A percentile compares a stretch with the other conserved stretches of the same genome.
phyloP scores from a whole-genome alignment of 139 green algal genomes.

The Pleodorina starrii region DNA sequence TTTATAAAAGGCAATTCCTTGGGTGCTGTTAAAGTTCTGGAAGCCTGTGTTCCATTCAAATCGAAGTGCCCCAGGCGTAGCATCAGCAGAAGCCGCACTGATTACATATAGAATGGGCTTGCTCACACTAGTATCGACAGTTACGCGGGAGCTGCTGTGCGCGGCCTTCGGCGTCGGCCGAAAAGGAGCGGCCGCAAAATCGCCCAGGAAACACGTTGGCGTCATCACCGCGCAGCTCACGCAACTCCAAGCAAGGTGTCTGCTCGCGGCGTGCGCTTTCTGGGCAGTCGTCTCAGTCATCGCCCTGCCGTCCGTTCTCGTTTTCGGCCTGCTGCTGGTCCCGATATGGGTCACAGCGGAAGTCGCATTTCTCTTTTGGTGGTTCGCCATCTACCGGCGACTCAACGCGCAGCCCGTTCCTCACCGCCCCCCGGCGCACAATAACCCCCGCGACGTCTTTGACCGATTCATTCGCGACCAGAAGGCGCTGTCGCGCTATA shows the following conservation, averaged over 20 bases:
- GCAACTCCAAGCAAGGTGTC: background rate
- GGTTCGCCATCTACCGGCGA: background rate
- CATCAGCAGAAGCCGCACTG: too few relatives aligned
- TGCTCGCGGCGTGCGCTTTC: background rate
- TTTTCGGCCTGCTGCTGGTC: slow-evolving; percentile 1
- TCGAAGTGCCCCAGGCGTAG: too few relatives aligned
- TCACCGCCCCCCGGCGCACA: slow-evolving; percentile 2
- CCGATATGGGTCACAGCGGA: background rate
- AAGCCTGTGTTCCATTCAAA: too few relatives aligned
- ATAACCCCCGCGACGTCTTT: slow-evolving; percentile 47
- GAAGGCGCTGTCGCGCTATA: slow-evolving; percentile 15
- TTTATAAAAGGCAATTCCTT: too few relatives aligned
- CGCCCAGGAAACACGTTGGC: background rate
- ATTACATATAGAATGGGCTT: background rate
- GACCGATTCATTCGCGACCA: slow-evolving; percentile 28
- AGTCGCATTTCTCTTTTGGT: slow-evolving; percentile 2
- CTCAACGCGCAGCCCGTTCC: slow-evolving; percentile 42
- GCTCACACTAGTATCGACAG: background rate
- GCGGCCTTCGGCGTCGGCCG: background rate
- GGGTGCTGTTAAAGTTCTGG: too few relatives aligned
- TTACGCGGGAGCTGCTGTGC: background rate
- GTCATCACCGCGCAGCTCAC: background rate
- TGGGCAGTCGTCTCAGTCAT: background rate
- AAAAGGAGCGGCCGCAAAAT: background rate
- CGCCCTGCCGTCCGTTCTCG: background rate